phyloP scores from a whole-genome alignment of 1,284 basidiomycete genomes.

The Apiotrichum veenhuisii region DNA sequence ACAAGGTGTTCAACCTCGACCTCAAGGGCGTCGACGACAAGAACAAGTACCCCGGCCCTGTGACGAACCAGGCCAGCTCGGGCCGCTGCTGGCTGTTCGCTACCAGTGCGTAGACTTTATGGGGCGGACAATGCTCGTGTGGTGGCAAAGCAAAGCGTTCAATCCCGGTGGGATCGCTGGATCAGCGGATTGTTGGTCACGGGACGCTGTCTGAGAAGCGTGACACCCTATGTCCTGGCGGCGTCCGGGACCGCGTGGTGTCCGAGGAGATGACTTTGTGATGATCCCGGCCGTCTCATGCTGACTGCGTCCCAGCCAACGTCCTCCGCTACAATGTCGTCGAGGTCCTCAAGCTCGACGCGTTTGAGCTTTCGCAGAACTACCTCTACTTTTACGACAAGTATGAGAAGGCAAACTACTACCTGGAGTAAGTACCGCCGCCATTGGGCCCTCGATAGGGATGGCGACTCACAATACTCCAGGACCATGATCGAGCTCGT shows the following conservation, averaged over 20 bases:
- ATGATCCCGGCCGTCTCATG: constrained; percentile 15
- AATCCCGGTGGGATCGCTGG: too few species aligned
- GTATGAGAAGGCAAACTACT: constrained; percentile 92
- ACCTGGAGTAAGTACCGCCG: constrained; percentile 62
- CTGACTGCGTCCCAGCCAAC: constrained; percentile 54
- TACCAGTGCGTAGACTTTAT: constrained; percentile 56
- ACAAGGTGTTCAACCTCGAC: constrained; percentile 78
- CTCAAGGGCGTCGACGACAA: constrained; percentile 55
- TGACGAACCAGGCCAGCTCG: constrained; percentile 81
- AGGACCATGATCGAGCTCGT: constrained; percentile 68
- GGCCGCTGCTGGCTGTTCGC: constrained; percentile 93
- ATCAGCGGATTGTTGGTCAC: background rate
- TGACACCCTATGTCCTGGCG: too few species aligned
- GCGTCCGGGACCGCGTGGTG: too few species aligned
- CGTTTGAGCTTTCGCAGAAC: constrained; percentile 82
- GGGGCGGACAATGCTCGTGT: background rate
- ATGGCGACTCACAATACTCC: background rate
- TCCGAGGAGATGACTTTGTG: too few species aligned
- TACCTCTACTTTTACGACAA: constrained; percentile 95
- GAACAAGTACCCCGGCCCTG: constrained; percentile 57
- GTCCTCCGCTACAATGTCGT: constrained; percentile 77
- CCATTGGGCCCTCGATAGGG: constrained; percentile 8
- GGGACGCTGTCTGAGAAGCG: too few species aligned
- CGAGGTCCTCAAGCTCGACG: constrained; percentile 76
- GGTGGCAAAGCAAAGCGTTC: too few species aligned